Percentiles rank a stretch among this genome's conserved stretches.
Conservation (phyloP, 2,329 filamentous ascomycete species). For the Hymenoscyphus albidus region DNA sequence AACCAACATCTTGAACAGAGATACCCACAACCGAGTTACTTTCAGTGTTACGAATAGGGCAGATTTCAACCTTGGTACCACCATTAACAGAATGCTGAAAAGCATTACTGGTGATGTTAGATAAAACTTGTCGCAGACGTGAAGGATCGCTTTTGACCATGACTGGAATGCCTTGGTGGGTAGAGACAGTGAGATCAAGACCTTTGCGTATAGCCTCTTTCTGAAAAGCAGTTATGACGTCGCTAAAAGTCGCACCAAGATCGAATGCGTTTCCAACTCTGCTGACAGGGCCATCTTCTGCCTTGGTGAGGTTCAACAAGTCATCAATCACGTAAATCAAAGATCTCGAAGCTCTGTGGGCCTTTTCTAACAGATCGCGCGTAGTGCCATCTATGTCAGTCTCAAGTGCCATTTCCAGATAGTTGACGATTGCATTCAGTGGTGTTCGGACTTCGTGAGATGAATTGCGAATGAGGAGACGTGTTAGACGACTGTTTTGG, state of each 20-base stretch:
- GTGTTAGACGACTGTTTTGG: slow-evolving; percentile 21
- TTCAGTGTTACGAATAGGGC: slow-evolving; percentile 13
- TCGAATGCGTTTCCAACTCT: slow-evolving; percentile 23
- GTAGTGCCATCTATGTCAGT: slow-evolving; percentile 22
- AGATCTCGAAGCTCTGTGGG: slow-evolving; percentile 24
- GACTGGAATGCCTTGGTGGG: slow-evolving; percentile 22
- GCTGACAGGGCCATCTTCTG: slow-evolving; percentile 16
- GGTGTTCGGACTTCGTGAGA: slow-evolving; percentile 27
- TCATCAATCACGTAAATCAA: slow-evolving; percentile 25
- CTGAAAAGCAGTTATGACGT: slow-evolving; percentile 19
- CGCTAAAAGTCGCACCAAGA: slow-evolving; percentile 14
- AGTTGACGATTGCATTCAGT: slow-evolving; percentile 26
- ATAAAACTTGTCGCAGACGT: slow-evolving; percentile 24
- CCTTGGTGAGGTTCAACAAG: slow-evolving; percentile 24
- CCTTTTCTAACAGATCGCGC: slow-evolving; percentile 21
- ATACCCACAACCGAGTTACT: slow-evolving; percentile 20
- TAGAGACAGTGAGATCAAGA: slow-evolving; percentile 21
- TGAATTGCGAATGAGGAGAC: slow-evolving; percentile 24
- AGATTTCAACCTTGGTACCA: slow-evolving; percentile 27
- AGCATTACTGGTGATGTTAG: slow-evolving; percentile 26
- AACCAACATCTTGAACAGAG: slow-evolving; percentile 24
- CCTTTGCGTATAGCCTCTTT: slow-evolving; percentile 24
- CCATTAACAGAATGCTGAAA: slow-evolving; percentile 23
- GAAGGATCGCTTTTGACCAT: slow-evolving; percentile 25
- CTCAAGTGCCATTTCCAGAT: slow-evolving; percentile 27